Percentiles rank a stretch among this genome's conserved stretches.
These are phyloP conservation scores for Straminergon stramineum DNA, from an alignment of 225 moss, liverwort and hornwort genomes.

Conservation along the genomic window DNA sequence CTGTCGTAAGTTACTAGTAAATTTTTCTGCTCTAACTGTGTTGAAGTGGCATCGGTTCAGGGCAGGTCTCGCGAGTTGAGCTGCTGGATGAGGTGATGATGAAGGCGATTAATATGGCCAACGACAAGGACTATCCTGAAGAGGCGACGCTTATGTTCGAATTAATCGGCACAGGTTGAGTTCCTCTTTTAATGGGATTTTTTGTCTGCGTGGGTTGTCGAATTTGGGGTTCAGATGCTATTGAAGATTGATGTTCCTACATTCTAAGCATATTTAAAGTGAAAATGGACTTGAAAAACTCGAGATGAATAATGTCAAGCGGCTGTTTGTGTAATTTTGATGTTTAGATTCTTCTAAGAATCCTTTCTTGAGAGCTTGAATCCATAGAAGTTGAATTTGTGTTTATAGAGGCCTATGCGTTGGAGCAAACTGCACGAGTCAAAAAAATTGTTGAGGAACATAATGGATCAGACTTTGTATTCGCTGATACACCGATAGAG, in stretches of 20 bases:
- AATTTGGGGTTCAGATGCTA: background rate
- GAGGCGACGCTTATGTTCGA: slow-evolving; percentile 88
- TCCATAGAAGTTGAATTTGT: background rate
- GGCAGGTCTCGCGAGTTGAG: slow-evolving; percentile 96
- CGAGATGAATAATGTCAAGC: background rate
- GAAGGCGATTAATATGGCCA: slow-evolving; percentile 85
- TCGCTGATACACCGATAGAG: slow-evolving; percentile 52
- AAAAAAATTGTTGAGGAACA: slow-evolving; percentile 70
- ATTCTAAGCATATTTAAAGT: background rate
- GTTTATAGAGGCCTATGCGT: slow-evolving; percentile 64
- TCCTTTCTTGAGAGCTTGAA: background rate
- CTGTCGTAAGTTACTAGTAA: background rate
- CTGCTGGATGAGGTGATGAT: slow-evolving; percentile 87
- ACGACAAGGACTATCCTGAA: slow-evolving; percentile 67
- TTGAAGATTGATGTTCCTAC: background rate
- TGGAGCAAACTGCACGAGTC: slow-evolving; percentile 77
- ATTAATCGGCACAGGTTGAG: slow-evolving; percentile 89
- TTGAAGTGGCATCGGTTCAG: slow-evolving; percentile 19
- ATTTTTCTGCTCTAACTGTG: background rate
- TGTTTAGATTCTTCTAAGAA: background rate
- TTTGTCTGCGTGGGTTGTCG: background rate
- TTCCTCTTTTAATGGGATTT: background rate
- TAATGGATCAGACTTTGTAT: slow-evolving; percentile 77
- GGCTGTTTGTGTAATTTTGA: background rate
- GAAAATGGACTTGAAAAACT: background rate